Conservation (phyloP, 305 asterid genomes). For the Caryopteris hybrid region DNA sequence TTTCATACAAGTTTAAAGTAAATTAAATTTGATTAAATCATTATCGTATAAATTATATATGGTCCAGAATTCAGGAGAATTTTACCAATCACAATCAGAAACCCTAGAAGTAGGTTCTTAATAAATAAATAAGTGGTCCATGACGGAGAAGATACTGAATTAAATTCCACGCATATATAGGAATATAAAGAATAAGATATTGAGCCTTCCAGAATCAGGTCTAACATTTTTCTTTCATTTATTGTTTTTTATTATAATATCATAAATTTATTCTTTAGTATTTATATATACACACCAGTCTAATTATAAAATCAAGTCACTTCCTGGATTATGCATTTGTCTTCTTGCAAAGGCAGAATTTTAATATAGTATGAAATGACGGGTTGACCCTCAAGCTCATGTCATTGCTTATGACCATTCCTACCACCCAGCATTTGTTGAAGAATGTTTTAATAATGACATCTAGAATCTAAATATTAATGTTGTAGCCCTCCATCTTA, state of each 20-base stretch:
- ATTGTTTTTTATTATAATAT: too few species aligned
- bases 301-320: conserved; percentile 12
- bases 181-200: not conserved
- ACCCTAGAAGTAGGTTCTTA: too few species aligned
- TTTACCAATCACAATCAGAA: too few species aligned
- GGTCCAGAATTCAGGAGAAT: too few species aligned
- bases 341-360: conserved; percentile 24
- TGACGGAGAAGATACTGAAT: not conserved
- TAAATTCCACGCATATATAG: not conserved
- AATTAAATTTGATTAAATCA: too few species aligned
- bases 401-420: conserved; percentile 37
- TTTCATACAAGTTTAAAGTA: too few species aligned
- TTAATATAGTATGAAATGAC: conserved; percentile 18
- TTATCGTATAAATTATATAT: too few species aligned
- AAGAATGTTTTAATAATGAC: conserved; percentile 27
- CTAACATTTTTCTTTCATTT: not conserved
- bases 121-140: not conserved
- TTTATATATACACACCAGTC: not conserved
- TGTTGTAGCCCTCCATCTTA: conserved; percentile 2
- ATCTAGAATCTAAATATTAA: conserved; percentile 1
- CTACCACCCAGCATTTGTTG: conserved; percentile 13
- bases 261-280: too few species aligned
- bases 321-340: conserved; percentile 28
- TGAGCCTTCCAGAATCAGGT: conserved; percentile 10
- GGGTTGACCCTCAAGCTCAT: conserved; percentile 19